Conservation (phyloP, 768 basidiomycete genomes). For the Suillus plorans region DNA sequence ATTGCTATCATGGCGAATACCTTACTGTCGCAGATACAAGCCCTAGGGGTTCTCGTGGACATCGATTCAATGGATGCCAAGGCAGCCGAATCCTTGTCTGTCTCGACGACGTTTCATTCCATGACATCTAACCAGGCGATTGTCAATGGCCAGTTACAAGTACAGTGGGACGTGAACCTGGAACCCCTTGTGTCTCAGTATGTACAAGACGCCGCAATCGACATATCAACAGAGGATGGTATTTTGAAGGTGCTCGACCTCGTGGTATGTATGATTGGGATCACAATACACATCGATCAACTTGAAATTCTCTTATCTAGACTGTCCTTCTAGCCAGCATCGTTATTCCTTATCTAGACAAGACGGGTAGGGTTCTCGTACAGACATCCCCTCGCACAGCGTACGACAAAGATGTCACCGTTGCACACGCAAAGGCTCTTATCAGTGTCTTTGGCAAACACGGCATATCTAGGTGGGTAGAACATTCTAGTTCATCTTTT, state of each 20-base stretch:
- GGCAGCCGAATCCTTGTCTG: slow-evolving; percentile 35
- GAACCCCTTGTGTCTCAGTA: slow-evolving; percentile 34
- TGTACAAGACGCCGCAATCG: slow-evolving; percentile 13
- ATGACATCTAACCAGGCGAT: slow-evolving; percentile 55
- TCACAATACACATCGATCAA: not conserved
- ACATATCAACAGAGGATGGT: slow-evolving; percentile 22
- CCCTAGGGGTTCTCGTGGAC: slow-evolving; percentile 36
- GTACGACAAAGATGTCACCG: slow-evolving; percentile 40
- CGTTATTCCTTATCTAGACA: slow-evolving; percentile 38
- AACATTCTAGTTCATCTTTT: not conserved
- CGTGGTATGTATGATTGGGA: slow-evolving; percentile 29
- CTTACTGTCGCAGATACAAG: slow-evolving; percentile 40
- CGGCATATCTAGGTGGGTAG: slow-evolving; percentile 40
- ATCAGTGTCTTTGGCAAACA: slow-evolving; percentile 40
- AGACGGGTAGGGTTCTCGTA: slow-evolving; percentile 42
- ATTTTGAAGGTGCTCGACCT: slow-evolving; percentile 38
- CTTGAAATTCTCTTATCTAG: slow-evolving; percentile 21
- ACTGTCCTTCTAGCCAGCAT: slow-evolving; percentile 45
- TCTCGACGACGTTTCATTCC: slow-evolving; percentile 34
- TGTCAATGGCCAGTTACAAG: slow-evolving; percentile 34
- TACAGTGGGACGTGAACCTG: slow-evolving; percentile 31
- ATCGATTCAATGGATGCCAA: slow-evolving; percentile 50
- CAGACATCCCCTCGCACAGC: slow-evolving; percentile 45
- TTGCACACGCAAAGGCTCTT: slow-evolving; percentile 42
- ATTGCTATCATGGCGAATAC: slow-evolving; percentile 17